phyloP scores from a whole-genome alignment of 1,284 basidiomycete genomes.

The Ustilago bromivora region DNA sequence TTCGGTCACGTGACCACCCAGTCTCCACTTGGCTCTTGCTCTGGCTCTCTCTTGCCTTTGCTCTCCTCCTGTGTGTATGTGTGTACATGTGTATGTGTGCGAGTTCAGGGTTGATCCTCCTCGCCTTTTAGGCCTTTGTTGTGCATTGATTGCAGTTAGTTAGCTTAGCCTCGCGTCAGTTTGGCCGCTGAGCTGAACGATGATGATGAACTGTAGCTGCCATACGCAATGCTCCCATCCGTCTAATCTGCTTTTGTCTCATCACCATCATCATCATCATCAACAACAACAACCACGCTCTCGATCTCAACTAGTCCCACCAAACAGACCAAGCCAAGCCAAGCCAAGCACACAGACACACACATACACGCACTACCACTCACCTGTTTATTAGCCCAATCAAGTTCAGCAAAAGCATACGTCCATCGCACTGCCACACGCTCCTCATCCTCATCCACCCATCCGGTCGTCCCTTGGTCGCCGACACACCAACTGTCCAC shows the following conservation, averaged over 20 bases:
- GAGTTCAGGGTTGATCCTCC: no score
- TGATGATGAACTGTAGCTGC: no score
- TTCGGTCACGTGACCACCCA: no score
- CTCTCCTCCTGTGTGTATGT: no score
- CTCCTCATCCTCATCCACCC: not conserved
- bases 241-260: not conserved
- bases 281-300: not conserved
- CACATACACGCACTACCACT: not conserved
- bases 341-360: not conserved
- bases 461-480: conserved; percentile 2
- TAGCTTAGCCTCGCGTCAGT: no score
- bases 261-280: not conserved
- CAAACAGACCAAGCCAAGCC: not conserved
- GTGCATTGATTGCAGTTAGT: no score
- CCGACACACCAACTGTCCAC: not conserved
- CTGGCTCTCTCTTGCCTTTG: no score
- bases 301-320: not conserved
- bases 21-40: no score
- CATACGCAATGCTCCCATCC: not conserved
- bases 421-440: not conserved
- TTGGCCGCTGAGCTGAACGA: no score
- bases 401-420: not conserved
- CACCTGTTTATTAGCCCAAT: not conserved
- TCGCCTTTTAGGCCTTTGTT: no score
- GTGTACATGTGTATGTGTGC: no score